Evolutionary conservation across 345 rosid species (phyloP).

Genomic region (Eucalyptus erythrocorys): DNA sequence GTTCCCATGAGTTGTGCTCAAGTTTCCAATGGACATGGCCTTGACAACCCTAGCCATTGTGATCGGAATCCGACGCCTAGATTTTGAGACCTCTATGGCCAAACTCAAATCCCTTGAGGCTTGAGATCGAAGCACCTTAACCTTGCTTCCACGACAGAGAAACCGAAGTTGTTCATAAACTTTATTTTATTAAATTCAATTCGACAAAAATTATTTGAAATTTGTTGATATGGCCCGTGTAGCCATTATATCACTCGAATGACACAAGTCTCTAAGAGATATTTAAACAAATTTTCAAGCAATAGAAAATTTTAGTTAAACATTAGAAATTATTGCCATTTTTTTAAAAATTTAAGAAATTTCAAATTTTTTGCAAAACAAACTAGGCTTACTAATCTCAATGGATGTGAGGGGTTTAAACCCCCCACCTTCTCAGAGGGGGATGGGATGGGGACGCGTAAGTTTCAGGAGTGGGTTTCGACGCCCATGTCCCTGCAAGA

Average conservation of each 20-base stretch:
- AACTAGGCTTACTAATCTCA: too few relatives aligned
- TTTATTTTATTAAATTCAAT: too few relatives aligned
- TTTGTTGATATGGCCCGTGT: not conserved
- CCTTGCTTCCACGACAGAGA: rapidly evolving
- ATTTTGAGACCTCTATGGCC: too few relatives aligned
- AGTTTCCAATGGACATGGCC: too few relatives aligned
- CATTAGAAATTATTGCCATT: not conserved
- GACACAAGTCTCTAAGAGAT: too few relatives aligned
- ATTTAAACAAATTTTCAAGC: not conserved
- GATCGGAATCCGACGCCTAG: rapidly evolving
- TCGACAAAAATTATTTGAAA: too few relatives aligned
- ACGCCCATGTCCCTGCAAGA: too few relatives aligned
- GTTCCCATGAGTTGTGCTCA: rapidly evolving
- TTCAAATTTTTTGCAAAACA: not conserved
- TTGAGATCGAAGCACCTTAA: not conserved
- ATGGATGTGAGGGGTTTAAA: too few relatives aligned
- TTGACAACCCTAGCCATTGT: rapidly evolving
- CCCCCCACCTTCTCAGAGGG: too few relatives aligned
- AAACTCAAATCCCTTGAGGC: rapidly evolving
- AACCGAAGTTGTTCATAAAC: too few relatives aligned
- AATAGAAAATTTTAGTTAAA: not conserved
- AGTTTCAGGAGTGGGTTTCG: too few relatives aligned
- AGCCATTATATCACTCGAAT: not conserved
- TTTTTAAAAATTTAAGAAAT: not conserved
- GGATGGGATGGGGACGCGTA: too few relatives aligned